A percentile compares a stretch with the other conserved stretches of the same genome.
Conservation (phyloP, 345 rosid genomes). For the Crucihimalaya himalaica region DNA sequence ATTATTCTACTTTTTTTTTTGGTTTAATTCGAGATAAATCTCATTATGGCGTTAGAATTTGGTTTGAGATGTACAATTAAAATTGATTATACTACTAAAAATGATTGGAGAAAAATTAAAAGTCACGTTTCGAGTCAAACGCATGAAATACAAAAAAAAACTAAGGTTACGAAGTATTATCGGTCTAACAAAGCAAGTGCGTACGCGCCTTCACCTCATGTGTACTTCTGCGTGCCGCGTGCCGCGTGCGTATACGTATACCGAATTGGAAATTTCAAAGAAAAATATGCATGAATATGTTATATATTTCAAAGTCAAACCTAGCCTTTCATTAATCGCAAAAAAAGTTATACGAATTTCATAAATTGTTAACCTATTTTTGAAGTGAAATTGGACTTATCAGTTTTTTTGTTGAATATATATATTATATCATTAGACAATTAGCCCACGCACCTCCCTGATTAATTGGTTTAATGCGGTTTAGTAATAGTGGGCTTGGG, state of each 20-base stretch:
- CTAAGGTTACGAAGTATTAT: background rate
- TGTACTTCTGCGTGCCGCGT: background rate
- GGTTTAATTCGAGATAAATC: background rate
- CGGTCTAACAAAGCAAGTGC: background rate
- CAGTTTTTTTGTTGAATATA: no score
- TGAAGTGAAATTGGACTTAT: background rate
- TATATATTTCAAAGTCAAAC: no score
- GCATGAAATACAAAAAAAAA: background rate
- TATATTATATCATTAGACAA: background rate
- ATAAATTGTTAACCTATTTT: no score
- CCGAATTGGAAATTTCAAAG: background rate
- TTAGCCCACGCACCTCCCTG: background rate
- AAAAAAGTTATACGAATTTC: no score
- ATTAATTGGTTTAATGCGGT: background rate
- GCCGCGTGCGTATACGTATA: background rate
- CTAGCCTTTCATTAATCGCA: no score
- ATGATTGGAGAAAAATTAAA: conserved; percentile 5
- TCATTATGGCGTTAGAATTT: background rate
- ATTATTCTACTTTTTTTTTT: background rate
- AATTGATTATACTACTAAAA: background rate
- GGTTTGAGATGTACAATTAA: background rate
- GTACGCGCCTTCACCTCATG: conserved; percentile 4
- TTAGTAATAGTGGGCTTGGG: background rate
- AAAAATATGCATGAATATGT: background rate
- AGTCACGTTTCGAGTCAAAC: background rate